phyloP scores from a whole-genome alignment of 177 flowering plant genomes.

The Vitis hybrid region DNA sequence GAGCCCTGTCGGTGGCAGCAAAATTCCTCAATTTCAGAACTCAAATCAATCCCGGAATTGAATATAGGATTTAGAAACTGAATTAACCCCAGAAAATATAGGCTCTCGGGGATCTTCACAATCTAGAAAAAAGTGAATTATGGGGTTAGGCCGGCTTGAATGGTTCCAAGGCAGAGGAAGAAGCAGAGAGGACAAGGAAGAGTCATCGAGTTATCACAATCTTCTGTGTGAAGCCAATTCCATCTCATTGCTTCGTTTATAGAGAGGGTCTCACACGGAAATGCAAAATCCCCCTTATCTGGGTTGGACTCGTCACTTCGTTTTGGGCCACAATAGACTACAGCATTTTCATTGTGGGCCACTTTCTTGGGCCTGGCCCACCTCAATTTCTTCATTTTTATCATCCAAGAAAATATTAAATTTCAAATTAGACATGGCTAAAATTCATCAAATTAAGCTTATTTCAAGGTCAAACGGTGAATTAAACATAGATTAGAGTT shows the following conservation, averaged over 20 bases:
- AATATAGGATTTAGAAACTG: background rate
- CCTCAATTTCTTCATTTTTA: background rate
- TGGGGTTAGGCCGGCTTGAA: constrained; percentile 12
- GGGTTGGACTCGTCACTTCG: too few relatives aligned
- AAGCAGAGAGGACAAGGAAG: constrained; percentile 13
- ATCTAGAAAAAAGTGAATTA: background rate
- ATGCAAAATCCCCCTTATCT: too few relatives aligned
- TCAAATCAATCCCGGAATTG: background rate
- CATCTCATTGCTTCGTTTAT: too few relatives aligned
- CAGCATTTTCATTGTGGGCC: constrained; percentile 12
- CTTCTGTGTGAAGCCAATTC: background rate
- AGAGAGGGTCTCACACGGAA: constrained; percentile 1
- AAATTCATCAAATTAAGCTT: too few relatives aligned
- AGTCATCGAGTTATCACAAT: background rate
- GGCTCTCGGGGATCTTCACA: background rate
- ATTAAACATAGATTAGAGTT: too few relatives aligned
- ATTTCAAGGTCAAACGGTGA: too few relatives aligned
- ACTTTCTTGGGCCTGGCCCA: constrained; percentile 8
- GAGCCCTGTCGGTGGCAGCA: too few relatives aligned
- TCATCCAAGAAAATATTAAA: background rate
- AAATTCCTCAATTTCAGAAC: too few relatives aligned
- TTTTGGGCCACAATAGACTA: too few relatives aligned
- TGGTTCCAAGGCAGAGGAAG: constrained; percentile 5
- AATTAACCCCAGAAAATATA: background rate
- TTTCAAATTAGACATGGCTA: background rate